Conservation (phyloP, 768 basidiomycete species). For the Boletus patriciae region DNA sequence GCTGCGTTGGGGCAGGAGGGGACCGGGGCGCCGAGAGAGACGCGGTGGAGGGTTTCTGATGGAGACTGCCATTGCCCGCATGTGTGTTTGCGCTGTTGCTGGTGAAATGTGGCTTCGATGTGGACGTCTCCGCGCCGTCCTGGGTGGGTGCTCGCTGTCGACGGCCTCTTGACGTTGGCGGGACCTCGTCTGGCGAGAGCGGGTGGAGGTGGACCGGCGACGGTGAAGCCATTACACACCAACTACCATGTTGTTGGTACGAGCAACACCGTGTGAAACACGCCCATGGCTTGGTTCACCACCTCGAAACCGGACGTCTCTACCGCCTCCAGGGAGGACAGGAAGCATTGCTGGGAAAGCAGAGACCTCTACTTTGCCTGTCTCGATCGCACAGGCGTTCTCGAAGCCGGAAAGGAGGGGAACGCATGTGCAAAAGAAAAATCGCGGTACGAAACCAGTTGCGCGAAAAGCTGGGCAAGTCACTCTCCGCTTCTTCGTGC, state of each 20-base stretch:
- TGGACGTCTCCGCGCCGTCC: slow-evolving; percentile 21
- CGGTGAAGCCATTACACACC: slow-evolving; percentile 26
- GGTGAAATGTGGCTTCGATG: slow-evolving; percentile 44
- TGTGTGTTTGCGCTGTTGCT: slow-evolving; percentile 40
- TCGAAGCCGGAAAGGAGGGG: slow-evolving; percentile 74
- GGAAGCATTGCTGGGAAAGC: slow-evolving; percentile 81
- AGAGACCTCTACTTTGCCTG: slow-evolving; percentile 86
- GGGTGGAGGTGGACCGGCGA: slow-evolving; percentile 70
- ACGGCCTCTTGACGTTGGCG: slow-evolving; percentile 42
- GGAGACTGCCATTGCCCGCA: slow-evolving; percentile 4
- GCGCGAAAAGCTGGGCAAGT: slow-evolving; percentile 89
- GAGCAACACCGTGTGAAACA: slow-evolving; percentile 15
- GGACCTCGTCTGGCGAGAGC: slow-evolving; percentile 56
- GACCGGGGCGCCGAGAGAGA: slow-evolving; percentile 45
- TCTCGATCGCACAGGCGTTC: slow-evolving; percentile 65
- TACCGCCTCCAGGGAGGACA: slow-evolving; percentile 56
- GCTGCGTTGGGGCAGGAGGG: slow-evolving; percentile 25
- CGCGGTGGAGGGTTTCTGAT: slow-evolving; percentile 34
- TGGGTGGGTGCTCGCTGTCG: slow-evolving; percentile 42
- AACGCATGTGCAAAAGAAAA: slow-evolving; percentile 58
- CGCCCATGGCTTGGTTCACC: slow-evolving; percentile 37
- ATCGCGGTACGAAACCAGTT: slow-evolving; percentile 63
- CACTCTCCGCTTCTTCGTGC: neutral
- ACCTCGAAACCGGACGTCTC: slow-evolving; percentile 39
- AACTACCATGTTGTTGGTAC: slow-evolving; percentile 6